Evolutionary conservation across 2,329 filamentous ascomycete genomes (phyloP).

Genomic region (Trichoderma sp.): DNA sequence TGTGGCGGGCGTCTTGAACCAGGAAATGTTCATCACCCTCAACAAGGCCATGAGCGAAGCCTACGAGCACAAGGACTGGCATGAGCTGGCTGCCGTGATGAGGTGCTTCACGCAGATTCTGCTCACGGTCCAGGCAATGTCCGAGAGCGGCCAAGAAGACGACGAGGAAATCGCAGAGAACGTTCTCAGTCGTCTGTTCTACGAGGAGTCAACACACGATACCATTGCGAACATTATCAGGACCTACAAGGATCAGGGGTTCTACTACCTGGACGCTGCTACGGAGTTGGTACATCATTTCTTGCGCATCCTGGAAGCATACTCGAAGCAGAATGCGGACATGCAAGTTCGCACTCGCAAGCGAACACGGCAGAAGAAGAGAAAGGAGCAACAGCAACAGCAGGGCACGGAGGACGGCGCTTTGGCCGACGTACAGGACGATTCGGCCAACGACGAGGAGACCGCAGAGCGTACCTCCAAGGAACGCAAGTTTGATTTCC

Average conservation of each 20-base stretch:
- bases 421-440: conserved; percentile 63
- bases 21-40: conserved; percentile 90
- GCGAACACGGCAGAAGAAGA: conserved; percentile 74
- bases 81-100: conserved; percentile 83
- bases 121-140: conserved; percentile 90
- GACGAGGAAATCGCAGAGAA: conserved; percentile 98
- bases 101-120: conserved; percentile 94
- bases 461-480: conserved; percentile 70
- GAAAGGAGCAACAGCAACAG: conserved; percentile 60
- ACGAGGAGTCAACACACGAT: conserved; percentile 94
- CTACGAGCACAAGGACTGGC: conserved; percentile 83
- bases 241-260: conserved; percentile 90
- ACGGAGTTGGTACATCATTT: conserved; percentile 93
- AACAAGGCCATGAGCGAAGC: conserved; percentile 80
- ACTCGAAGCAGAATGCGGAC: conserved; percentile 92
- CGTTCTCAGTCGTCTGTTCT: conserved; percentile 95
- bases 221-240: conserved; percentile 76
- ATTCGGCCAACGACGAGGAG: conserved; percentile 70
- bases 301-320: conserved; percentile 85
- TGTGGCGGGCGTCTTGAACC: conserved; percentile 85
- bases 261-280: conserved; percentile 88
- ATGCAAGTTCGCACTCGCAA: conserved; percentile 87
- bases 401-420: conserved; percentile 45
- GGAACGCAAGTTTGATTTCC: conserved; percentile 94
- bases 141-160: conserved; percentile 80